Evolutionary conservation across 2,329 filamentous ascomycete species (phyloP), one percentile per base, ranked within the genome.

Genomic region (Fusarium sp.): DNA sequence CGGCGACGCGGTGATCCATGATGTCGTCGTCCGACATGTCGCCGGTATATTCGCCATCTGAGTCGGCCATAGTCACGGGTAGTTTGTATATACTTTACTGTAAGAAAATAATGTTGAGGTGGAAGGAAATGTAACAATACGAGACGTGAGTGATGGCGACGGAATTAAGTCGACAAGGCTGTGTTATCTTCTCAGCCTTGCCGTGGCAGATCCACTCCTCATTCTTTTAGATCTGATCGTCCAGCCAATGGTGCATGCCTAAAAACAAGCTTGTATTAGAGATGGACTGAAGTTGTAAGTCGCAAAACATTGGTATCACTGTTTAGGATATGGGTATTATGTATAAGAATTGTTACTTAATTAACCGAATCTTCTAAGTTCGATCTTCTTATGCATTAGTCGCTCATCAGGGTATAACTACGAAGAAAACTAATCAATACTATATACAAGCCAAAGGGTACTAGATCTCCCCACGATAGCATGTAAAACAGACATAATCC

Each of bases 21-120:
- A 89, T 84, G 69, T 91, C 90, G 74, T 92, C 90, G 73, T 91
- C 90, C 25, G 89, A 91, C 78, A 85, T 83, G 64, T 88, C 86
- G 70, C 79, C 87, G 65, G 91, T 85, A 78, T 88, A 92, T 71
- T 92, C 90, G 79, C 88, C 91, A 76, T 93, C 91, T 20, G 90
- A 92, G 80, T 92, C 90, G 59, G 90, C 89, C 91, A 93, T 93
- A 70, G 66, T 67, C 51, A 22, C 16, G 11, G n/a, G 11, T 47
- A 4, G 4, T 22, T 55, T 25, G 11, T 9, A 3, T 25, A 4
- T 41, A 22, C 13, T 41, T 55, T 47, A n/a, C 18, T 12, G 11
- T 18, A 10, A 12, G 12, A 12, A 13, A 52, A 13, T 4, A 20
- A 13, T 6, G 22, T 25, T 8, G 24, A 15, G 25, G 16, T 27